Base-by-base conservation (phyloP, 495 filamentous ascomycete genomes). In the Tuber indicum region DNA sequence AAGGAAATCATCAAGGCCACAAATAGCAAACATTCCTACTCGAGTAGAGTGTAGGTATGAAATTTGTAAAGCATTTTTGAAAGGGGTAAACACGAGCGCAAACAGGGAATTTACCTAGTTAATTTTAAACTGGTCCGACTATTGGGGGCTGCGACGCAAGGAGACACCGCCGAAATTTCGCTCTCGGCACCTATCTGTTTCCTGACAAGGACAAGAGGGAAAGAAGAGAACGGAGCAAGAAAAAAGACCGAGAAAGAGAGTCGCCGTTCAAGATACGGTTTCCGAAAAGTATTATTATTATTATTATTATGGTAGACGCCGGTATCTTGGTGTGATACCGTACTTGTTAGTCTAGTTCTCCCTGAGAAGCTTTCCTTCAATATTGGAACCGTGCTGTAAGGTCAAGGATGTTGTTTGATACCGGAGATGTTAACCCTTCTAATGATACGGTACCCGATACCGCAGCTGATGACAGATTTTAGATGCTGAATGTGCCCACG, bases 61-160 rank as follows among this genome's bases (percentile, higher is more conserved):
- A 66, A 66, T 16, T 36, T 26, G 58, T 19, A 66, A 66, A 32
- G 14, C 17, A 66, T 36, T 0, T 66, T 66, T 36, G 26, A 66
- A 66, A 36, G 58, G 26, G 26, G 58, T 36, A 66, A 36, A 36
- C 14, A 66, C 36, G 14, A 36, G 14, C 32, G 19, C 10, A 14
- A 66, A 66, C 14, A 26, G 26, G 58, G 26, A 36, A 36, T 66
- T 62, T 66, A 66, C 58, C 58, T 66, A 26, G 58, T 8, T 66
- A 74, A 69, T 80, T 79, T 77, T 75, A 76, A 80, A 80, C 74
- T 44, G 49, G 77, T 43, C 78, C 74, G 42, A 72, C 70, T 39
- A 78, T 78, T 80, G 78, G 78, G 77, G 77, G 78, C 77, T 80
- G 58, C 73, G 52, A 80, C 79, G 78, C 78, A 80, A 80, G 78